Evolutionary conservation across 2,329 filamentous ascomycete species (phyloP), one percentile per base, ranked within the genome.

Genomic region (Fusarium odoratissimum): DNA sequence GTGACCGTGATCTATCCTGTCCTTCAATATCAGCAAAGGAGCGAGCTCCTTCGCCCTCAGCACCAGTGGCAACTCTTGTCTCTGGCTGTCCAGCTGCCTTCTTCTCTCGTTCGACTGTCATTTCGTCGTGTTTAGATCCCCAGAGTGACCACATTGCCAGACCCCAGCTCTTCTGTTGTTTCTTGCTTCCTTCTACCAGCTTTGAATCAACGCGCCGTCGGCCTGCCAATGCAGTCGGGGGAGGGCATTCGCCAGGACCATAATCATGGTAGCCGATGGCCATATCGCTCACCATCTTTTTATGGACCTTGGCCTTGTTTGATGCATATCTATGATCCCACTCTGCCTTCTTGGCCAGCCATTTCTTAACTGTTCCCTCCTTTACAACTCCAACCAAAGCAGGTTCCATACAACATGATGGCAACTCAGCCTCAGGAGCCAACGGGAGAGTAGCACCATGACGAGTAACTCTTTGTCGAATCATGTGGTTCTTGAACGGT

Each of bases 71-170:
- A 46, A 78, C 73, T 31, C 76, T 73, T 2, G 72, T 64, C 23
- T 77, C 78, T 4, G 79, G 76, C 31, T 80, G 76, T 64, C 82
- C 81, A 5, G 86, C 85, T 2, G 86, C 86, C 71, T 86, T 85
- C 58, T 87, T 80, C 78, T 91, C 89, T 7, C 89, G 84, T 51
- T 86, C 83, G 7, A 97, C 86, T 0, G 92, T 93, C 69, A 87
- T 87, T 80, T 95, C 89, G 79, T 98, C 96, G 78, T 98, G 94
- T 79, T 93, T 97, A 49, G 92, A 95, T 19, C 94, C 95, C 93
- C 95, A 97, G 3, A 92, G 86, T 55, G 91, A 93, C 95, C 95
- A 98, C 72, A 98, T 84, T 5, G 91, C 90, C 80, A 98, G 85
- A 12, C 92, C 93, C 82, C 92, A 89, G 72, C 93, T 95, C 85